These are phyloP conservation scores for Zygosaccharomyces sapae DNA, from an alignment of 1,139 yeast species.

Conservation along the genomic window DNA sequence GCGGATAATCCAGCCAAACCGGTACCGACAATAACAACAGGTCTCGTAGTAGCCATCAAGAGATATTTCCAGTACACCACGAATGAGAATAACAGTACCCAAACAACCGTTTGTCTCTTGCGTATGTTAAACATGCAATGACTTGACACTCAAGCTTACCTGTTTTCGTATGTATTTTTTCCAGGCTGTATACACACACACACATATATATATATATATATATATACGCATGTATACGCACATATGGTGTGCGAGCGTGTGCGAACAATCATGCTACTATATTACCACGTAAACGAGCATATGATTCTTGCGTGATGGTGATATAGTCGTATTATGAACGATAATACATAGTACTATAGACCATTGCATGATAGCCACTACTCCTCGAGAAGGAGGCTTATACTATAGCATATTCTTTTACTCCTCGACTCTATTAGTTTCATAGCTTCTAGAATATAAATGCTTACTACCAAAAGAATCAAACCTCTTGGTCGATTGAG, in stretches of 20 bases:
- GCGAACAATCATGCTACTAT: no score
- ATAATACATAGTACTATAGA: not conserved
- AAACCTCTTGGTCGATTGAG: constrained; percentile 32
- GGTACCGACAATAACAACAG: constrained; percentile 67
- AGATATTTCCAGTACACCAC: not conserved
- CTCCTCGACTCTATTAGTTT: not conserved
- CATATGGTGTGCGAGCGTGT: no score
- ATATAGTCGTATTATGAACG: not conserved
- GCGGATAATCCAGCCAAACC: constrained; percentile 78
- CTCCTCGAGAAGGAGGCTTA: constrained; percentile 3
- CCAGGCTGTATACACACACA: no score
- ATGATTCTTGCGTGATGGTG: not conserved
- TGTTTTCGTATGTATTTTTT: no score
- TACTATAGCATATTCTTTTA: not conserved
- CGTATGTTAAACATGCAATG: constrained; percentile 1
- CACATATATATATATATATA: not conserved
- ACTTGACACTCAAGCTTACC: no score
- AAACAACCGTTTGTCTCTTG: not conserved
- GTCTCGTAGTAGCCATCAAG: constrained; percentile 17
- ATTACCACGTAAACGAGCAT: not conserved
- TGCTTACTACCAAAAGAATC: constrained; percentile 29
- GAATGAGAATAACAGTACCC: not conserved
- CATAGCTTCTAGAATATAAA: not conserved
- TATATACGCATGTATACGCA: not conserved
- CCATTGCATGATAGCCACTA: constrained; percentile 4